Evolutionary conservation across 2,329 filamentous ascomycete species (phyloP), one percentile per base, ranked within the genome.

Genomic region (Geosmithia putterillii): DNA sequence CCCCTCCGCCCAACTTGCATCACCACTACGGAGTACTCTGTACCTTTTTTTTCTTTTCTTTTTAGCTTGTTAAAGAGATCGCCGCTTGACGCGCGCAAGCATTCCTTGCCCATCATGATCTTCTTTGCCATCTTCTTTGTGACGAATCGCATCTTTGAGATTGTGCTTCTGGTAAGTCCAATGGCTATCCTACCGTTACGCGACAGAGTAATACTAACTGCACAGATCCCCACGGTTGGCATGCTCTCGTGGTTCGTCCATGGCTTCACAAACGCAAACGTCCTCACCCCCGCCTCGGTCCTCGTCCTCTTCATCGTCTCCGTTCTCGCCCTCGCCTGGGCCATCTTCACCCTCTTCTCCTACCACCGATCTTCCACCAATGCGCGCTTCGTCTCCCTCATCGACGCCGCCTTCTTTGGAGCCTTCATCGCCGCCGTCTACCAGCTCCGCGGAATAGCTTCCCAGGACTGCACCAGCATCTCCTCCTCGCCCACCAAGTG

Each of bases 221-320:
- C 7, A 28, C 50, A 82, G 78, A 79, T 81, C 56, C 77, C 77
- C 38, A 71, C 65, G 20, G 70, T 83, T 59, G 78, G 79, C 61
- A 81, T 83, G 73, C 72, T 81, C 43, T 70, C 74, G 52, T 82
- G 72, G 66, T 82, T 83, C 56, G 73, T 83, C 50, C 61, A 81
- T 59, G 67, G 69, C 50, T 81, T 75, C 61, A 68, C 73, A 52
- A 56, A 62, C 43, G 54, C 59, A 52, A 81, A 82, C 60, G 56
- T 66, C 47, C 65, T 81, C 42, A 79, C 78, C 1, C 79, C 79
- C 20, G 64, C 69, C 58, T 75, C 74, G 57, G 71, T 82, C 57
- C 73, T 83, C 46, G 65, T 82, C 50, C 67, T 82, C 51, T 83
- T 83, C 70, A 81, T 83, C 64, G 74, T 80, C 47, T 74, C 73